Evolutionary conservation across 2,329 filamentous ascomycete species (phyloP).

Genomic region (Apiospora pterosperma): DNA sequence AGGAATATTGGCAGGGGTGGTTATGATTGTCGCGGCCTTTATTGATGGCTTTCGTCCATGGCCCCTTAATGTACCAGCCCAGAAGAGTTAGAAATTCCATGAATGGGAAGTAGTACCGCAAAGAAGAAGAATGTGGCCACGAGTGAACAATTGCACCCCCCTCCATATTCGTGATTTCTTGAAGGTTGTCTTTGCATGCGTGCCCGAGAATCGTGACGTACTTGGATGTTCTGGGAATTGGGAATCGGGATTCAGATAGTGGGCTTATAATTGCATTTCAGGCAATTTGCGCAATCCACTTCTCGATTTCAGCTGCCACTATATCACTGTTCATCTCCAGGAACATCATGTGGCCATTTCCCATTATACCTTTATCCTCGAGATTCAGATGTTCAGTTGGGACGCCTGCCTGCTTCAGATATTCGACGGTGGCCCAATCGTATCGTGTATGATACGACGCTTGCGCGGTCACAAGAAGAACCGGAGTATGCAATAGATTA

Average conservation of each 20-base stretch:
- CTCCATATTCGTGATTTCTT: too few species aligned
- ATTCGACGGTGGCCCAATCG: constrained; percentile 39
- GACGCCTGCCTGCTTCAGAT: constrained; percentile 39
- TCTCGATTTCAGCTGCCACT: constrained; percentile 28
- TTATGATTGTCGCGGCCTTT: neutral
- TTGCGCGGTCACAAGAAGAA: constrained; percentile 38
- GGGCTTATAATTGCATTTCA: neutral
- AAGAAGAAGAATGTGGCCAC: neutral
- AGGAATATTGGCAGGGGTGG: neutral
- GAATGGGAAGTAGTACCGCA: neutral
- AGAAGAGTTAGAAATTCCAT: neutral
- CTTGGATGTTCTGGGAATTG: too few species aligned
- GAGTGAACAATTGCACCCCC: too few species aligned
- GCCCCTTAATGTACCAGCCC: neutral
- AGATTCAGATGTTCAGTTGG: constrained; percentile 33
- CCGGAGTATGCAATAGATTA: constrained; percentile 31
- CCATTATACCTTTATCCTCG: constrained; percentile 33
- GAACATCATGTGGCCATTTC: constrained; percentile 47
- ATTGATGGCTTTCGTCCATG: neutral
- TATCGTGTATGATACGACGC: constrained; percentile 44
- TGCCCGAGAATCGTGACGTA: too few species aligned
- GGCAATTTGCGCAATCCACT: constrained; percentile 18
- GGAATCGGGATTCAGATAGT: too few species aligned
- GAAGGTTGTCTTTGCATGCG: too few species aligned
- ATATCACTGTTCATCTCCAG: constrained; percentile 44